Evolutionary conservation across 192 early-diverging fungal species (phyloP), one percentile per base, ranked within the genome.

Genomic region (Coemansia sp.): DNA sequence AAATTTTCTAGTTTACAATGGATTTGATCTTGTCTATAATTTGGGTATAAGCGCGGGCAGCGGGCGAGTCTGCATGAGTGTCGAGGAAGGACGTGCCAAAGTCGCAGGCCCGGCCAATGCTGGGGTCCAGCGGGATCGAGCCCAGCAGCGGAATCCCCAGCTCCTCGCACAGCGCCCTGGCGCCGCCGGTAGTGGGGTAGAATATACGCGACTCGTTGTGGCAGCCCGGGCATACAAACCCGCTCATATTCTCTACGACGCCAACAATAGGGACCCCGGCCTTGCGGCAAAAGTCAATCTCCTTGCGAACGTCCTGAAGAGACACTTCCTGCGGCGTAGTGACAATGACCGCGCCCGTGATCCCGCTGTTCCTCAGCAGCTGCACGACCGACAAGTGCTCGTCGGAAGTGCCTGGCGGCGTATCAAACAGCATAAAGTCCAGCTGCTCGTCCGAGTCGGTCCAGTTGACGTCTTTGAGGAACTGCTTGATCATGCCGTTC

Each of bases 231-330:
- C 96, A 99, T 9, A 97, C 89, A 75, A 96, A 99, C 7, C 94
- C 96, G 56, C 84, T 84, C 96, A 99, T 96, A 66, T 97, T 97
- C 68, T 99, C 96, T 6, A 99, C 90, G 3, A 99, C 73, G 5
- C 96, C 96, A 17, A 97, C 70, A 51, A 99, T 87, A 1, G 88
- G 89, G 15, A 99, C 82, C 30, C 82, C 81, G 53, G 92, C 91
- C 40, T 65, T 71, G 31, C 61, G 51, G 63, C 95, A 99, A 66
- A 99, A 99, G 71, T 89, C 91, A 51, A 99, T 87, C 71, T 99
- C 94, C 77, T 93, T 95, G 31, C 94, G 80, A 18, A 99, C 96
- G 79, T 99, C 96, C 66, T 87, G 85, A 17, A 90, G 54, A 0
- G 88, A 81, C 0, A 92, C 85, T 44, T 90, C 92, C 67, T 96